These are phyloP conservation scores for Diaporthe aspalathi DNA, from an alignment of 2,329 filamentous ascomycete species.

Conservation along the genomic window DNA sequence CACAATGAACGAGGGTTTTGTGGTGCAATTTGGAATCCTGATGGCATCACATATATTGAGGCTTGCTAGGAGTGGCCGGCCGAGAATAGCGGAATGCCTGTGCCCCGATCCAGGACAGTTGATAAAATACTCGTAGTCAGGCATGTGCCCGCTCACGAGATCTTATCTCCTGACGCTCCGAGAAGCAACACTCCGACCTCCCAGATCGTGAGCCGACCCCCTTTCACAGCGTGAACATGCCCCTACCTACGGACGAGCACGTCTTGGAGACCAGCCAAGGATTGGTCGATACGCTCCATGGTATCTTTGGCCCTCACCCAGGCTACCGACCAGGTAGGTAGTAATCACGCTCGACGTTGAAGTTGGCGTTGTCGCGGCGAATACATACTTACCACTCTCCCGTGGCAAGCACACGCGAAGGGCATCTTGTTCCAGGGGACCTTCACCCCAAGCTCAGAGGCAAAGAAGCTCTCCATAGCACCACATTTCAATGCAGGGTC, in stretches of 20 bases:
- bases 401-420: conserved; percentile 60
- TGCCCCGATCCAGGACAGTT: neutral
- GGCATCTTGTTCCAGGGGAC: conserved; percentile 63
- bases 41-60: neutral
- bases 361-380: too few species aligned
- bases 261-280: conserved; percentile 51
- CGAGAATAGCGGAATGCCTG: too few species aligned
- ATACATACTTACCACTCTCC: neutral
- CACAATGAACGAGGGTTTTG: neutral
- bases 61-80: neutral
- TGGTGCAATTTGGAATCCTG: conserved; percentile 13
- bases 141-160: neutral
- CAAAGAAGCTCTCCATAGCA: conserved; percentile 57
- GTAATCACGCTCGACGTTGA: too few species aligned
- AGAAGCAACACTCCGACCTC: neutral
- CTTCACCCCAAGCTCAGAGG: conserved; percentile 60
- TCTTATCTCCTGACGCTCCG: neutral
- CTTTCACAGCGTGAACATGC: conserved; percentile 49
- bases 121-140: neutral
- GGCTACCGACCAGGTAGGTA: conserved; percentile 53
- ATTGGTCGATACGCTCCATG: conserved; percentile 52
- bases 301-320: conserved; percentile 53
- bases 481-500: conserved; percentile 58
- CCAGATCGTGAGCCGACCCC: neutral
- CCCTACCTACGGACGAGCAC: conserved; percentile 55